Evolutionary conservation across 2,329 filamentous ascomycete genomes (phyloP).

Genomic region (Epichloe festucae): DNA sequence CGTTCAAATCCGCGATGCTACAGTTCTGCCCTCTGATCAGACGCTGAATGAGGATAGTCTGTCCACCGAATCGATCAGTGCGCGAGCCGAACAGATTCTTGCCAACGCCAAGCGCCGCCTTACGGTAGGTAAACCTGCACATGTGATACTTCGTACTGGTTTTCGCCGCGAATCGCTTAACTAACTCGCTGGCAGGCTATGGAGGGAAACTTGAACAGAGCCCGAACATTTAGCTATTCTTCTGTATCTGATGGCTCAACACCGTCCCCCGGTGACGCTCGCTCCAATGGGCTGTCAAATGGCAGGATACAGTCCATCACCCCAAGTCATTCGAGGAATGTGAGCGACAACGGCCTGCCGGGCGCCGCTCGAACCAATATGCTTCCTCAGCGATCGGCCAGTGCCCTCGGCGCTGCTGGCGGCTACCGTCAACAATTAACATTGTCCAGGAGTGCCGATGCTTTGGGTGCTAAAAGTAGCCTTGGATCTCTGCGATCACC

Average conservation of each 20-base stretch:
- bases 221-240: slow-evolving; percentile 47
- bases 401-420: slow-evolving; percentile 46
- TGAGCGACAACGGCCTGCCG: slow-evolving; percentile 19
- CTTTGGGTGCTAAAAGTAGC: slow-evolving; percentile 18
- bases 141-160: not conserved
- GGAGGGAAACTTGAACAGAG: slow-evolving; percentile 80
- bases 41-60: slow-evolving; percentile 39
- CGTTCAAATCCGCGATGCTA: slow-evolving; percentile 10
- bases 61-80: slow-evolving; percentile 64
- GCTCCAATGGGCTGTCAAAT: slow-evolving; percentile 12
- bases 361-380: slow-evolving; percentile 14
- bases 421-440: slow-evolving; percentile 40
- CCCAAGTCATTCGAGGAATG: slow-evolving; percentile 17
- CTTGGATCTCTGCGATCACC: slow-evolving; percentile 21
- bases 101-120: slow-evolving; percentile 84
- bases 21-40: slow-evolving; percentile 8
- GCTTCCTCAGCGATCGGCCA: slow-evolving; percentile 46
- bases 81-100: slow-evolving; percentile 77
- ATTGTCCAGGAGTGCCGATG: slow-evolving; percentile 30
- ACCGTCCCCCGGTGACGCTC: slow-evolving; percentile 29
- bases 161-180: not conserved
- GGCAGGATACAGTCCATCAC: slow-evolving; percentile 9
- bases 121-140: slow-evolving; percentile 46
- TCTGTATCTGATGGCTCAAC: slow-evolving; percentile 36
- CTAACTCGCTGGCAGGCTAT: slow-evolving; percentile 50